Evolutionary conservation across 2,329 filamentous ascomycete genomes (phyloP).

Genomic region (Trichophyton benhamiae): DNA sequence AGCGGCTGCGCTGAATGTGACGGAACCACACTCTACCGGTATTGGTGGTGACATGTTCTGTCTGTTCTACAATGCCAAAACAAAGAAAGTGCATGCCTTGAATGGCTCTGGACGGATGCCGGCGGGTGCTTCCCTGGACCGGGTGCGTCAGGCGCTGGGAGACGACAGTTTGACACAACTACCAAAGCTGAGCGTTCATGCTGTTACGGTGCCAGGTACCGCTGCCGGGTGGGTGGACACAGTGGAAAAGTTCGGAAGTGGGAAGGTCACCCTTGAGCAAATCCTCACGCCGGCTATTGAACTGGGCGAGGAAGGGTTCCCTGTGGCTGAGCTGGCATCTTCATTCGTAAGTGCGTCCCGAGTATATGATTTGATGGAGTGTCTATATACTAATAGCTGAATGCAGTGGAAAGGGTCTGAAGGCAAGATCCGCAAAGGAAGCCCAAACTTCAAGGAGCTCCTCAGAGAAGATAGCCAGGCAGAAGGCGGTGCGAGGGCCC

Average conservation of each 20-base stretch:
- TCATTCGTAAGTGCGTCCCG: slow-evolving; percentile 45
- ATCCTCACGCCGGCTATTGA: slow-evolving; percentile 73
- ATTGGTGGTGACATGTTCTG: slow-evolving; percentile 98
- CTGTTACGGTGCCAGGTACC: slow-evolving; percentile 79
- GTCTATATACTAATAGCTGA: slow-evolving; percentile 2
- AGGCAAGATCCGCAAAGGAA: slow-evolving; percentile 52
- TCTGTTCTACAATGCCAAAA: slow-evolving; percentile 76
- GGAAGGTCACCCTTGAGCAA: slow-evolving; percentile 62
- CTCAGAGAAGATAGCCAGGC: slow-evolving; percentile 63
- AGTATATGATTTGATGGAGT: background rate
- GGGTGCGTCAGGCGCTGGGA: slow-evolving; percentile 56
- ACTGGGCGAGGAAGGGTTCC: slow-evolving; percentile 77
- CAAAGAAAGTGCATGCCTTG: slow-evolving; percentile 67
- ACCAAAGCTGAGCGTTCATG: slow-evolving; percentile 62
- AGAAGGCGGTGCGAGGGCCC: slow-evolving; percentile 58
- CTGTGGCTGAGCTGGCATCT: slow-evolving; percentile 69
- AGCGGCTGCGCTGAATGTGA: slow-evolving; percentile 87
- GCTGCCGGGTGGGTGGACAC: slow-evolving; percentile 89
- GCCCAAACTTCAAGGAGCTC: slow-evolving; percentile 78
- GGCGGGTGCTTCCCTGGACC: slow-evolving; percentile 54
- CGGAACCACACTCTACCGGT: slow-evolving; percentile 82
- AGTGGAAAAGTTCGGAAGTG: slow-evolving; percentile 77
- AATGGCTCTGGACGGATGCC: slow-evolving; percentile 88
- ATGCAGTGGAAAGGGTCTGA: slow-evolving; percentile 61
- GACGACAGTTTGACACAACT: slow-evolving; percentile 51